phyloP scores from a whole-genome alignment of 129 eudicot species.

The Kitagawia praeruptora region DNA sequence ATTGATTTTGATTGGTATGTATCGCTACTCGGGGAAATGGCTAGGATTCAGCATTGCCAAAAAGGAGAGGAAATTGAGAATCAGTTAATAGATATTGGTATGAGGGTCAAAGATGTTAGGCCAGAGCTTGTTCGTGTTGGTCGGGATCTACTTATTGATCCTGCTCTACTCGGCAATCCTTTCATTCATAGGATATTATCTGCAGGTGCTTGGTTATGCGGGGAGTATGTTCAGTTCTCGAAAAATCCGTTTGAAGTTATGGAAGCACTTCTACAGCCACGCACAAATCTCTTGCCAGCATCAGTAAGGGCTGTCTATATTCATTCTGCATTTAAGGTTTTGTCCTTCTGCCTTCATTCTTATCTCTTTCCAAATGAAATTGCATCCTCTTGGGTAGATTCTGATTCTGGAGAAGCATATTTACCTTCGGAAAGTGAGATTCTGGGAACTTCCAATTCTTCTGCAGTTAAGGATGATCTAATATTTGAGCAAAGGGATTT shows the following conservation, averaged over 20 bases:
- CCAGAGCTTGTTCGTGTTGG: constrained; percentile 64
- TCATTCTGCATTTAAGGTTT: constrained; percentile 69
- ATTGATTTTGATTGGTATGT: constrained; percentile 94
- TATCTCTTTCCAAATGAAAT: constrained; percentile 33
- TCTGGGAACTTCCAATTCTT: constrained; percentile 12
- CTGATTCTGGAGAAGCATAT: constrained; percentile 28
- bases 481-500: constrained; percentile 15
- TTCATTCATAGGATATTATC: constrained; percentile 59
- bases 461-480: constrained; percentile 13
- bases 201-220: constrained; percentile 82
- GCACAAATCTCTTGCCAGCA: constrained; percentile 77
- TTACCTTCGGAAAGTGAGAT: constrained; percentile 30
- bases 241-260: constrained; percentile 68
- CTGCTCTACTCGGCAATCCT: constrained; percentile 88
- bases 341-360: constrained; percentile 56
- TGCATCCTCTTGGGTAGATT: constrained; percentile 24
- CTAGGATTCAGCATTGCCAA: constrained; percentile 75
- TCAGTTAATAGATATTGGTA: constrained; percentile 83
- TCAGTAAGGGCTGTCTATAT: constrained; percentile 69
- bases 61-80: constrained; percentile 77
- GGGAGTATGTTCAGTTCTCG: constrained; percentile 69
- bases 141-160: constrained; percentile 76
- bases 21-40: constrained; percentile 79
- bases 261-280: constrained; percentile 86
- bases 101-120: constrained; percentile 91